Base-by-base conservation (phyloP, 352 stramenopile genomes). In the Phytopythium sindhum region DNA sequence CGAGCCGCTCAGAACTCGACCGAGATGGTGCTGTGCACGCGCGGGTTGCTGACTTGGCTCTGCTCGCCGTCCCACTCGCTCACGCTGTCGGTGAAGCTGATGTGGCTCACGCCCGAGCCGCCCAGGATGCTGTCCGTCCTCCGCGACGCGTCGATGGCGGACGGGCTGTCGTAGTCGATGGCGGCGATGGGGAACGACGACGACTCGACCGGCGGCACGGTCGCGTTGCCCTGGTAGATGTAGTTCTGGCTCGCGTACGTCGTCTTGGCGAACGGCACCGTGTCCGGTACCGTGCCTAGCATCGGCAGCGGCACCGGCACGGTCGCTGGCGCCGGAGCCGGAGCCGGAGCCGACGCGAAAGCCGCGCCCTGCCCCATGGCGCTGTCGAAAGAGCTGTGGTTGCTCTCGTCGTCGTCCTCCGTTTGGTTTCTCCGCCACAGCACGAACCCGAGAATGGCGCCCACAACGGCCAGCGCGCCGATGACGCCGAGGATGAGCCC, bases 371-470 rank as follows among this genome's bases (percentile, higher is more conserved):
- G 35, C 15, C 37, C 55, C 37, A 42, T 39, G 23, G 55, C 55
- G 24, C 24, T 39, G 55, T 61, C 39, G 14, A 61, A 61, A 21
- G 70, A 70, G 57, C 75, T 77, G 12, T 64, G 57, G 33, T 64
- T 37, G 23, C 75, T 66, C 9, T 89, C 80, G 61, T 88, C 76
- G 14, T 86, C 80, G 44, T 79, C 73, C 24, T 88, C 80, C 28
- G 82, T 74, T 33, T 78, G 72, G 21, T 74, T 73, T 48, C 75
- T 69, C 57, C 80, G 84, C 75, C 75, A 90, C 31, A 88, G 63
- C 26, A 88, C 77, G 64, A 91, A 87, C 14, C 63, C 83, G 26
- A 82, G 63, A 11, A 90, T 67, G 15, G 78, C 80, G n/a, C 78
- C 77, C 31, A 89, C 65, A 19, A 84, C 75, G 15, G 73, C 70